These are phyloP conservation scores for Penicillium antarcticum DNA, from an alignment of 495 filamentous ascomycete genomes.

Conservation along the genomic window DNA sequence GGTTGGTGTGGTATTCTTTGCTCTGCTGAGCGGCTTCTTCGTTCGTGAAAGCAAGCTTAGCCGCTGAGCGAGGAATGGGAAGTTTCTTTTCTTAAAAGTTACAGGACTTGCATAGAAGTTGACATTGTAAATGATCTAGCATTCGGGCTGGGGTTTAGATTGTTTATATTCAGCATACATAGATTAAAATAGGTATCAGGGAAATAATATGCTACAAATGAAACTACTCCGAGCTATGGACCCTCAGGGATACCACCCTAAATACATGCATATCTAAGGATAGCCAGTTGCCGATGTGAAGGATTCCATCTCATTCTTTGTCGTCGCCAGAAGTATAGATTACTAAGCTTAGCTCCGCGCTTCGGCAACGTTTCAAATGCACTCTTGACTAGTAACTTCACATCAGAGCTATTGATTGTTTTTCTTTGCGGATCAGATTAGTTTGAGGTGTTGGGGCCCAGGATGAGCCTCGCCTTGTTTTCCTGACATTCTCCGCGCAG, in stretches of 20 bases:
- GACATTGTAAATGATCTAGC: not conserved
- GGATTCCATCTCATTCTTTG: no score
- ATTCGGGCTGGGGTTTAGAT: not conserved
- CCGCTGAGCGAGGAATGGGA: constrained; percentile 15
- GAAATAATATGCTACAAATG: not conserved
- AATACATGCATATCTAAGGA: no score
- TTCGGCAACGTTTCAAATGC: not conserved
- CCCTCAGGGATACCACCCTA: not conserved
- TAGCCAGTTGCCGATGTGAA: no score
- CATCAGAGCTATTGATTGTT: not conserved
- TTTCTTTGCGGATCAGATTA: not conserved
- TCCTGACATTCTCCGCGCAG: constrained; percentile 17
- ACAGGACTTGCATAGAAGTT: not conserved
- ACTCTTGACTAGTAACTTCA: not conserved
- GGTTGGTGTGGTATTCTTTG: constrained; percentile 41
- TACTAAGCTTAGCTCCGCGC: not conserved
- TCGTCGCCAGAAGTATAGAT: not conserved
- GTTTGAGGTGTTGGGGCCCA: not conserved
- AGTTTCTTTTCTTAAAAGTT: not conserved
- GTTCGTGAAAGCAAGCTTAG: constrained; percentile 41
- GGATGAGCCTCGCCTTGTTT: constrained; percentile 6
- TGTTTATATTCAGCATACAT: not conserved
- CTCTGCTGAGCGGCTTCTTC: constrained; percentile 44
- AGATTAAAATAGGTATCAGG: not conserved
- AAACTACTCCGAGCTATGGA: not conserved